These are phyloP conservation scores for Colletotrichum orbiculare DNA, from an alignment of 2,329 filamentous ascomycete genomes.

Conservation along the genomic window DNA sequence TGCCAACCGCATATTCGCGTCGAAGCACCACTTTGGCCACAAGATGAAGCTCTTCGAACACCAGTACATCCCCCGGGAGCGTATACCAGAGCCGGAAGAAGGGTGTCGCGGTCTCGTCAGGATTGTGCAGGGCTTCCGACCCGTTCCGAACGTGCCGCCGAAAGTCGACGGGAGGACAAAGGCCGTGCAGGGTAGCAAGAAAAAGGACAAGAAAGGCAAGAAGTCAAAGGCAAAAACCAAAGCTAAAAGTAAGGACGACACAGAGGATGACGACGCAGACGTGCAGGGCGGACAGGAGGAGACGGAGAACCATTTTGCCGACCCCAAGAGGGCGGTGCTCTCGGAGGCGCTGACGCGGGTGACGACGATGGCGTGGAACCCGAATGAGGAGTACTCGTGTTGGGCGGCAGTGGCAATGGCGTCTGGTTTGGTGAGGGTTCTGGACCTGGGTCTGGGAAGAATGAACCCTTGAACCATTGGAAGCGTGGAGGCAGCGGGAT, in stretches of 20 bases:
- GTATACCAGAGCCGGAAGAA: constrained; percentile 38
- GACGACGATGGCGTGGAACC: constrained; percentile 74
- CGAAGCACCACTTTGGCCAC: constrained; percentile 49
- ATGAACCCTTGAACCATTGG: constrained; percentile 34
- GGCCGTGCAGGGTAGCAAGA: constrained; percentile 46
- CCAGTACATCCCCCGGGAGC: constrained; percentile 57
- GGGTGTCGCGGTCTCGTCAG: constrained; percentile 57
- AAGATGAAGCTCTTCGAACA: constrained; percentile 64
- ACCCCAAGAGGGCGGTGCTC: constrained; percentile 59
- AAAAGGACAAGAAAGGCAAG: constrained; percentile 49
- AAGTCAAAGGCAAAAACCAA: constrained; percentile 51
- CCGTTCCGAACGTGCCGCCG: constrained; percentile 61
- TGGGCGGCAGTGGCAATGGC: constrained; percentile 76
- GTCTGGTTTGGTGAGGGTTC: constrained; percentile 73
- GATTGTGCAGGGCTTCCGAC: constrained; percentile 62
- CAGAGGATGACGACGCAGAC: constrained; percentile 42
- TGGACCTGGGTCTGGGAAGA: constrained; percentile 69
- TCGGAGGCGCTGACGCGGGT: constrained; percentile 73
- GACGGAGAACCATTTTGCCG: constrained; percentile 42
- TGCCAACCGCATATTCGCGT: constrained; percentile 54
- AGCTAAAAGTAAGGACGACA: constrained; percentile 43
- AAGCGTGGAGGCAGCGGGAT: background rate
- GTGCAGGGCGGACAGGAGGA: constrained; percentile 39
- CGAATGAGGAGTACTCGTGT: constrained; percentile 71
- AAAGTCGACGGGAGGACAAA: constrained; percentile 56